phyloP scores from a whole-genome alignment of 2,329 filamentous ascomycete genomes.

The Penicillium sp. region DNA sequence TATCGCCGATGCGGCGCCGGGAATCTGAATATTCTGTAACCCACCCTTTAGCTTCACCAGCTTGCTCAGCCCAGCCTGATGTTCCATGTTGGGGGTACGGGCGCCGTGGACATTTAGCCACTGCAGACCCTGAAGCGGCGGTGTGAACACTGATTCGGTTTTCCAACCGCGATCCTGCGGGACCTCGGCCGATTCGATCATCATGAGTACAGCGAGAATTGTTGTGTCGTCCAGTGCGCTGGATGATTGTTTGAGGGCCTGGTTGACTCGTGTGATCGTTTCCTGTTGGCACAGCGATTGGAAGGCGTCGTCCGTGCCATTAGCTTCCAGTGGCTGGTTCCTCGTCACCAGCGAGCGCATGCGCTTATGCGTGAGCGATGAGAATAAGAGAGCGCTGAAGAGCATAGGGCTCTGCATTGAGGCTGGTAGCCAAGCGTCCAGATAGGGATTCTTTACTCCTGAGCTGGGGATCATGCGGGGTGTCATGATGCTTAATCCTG shows the following conservation, averaged over 20 bases:
- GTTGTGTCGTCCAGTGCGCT: background rate
- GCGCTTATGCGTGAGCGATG: background rate
- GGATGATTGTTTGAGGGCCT: background rate
- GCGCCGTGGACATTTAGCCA: conserved; percentile 12
- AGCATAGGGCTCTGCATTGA: background rate
- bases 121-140: conserved; percentile 5
- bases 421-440: conserved; percentile 6
- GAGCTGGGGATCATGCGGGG: conserved; percentile 10
- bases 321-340: no score
- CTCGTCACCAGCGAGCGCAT: background rate
- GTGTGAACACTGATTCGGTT: background rate
- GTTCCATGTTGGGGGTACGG: background rate
- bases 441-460: conserved; percentile 6
- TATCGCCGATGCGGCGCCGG: conserved; percentile 3
- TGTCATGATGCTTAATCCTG: conserved; percentile 11
- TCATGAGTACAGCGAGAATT: conserved; percentile 11
- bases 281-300: background rate
- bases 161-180: background rate
- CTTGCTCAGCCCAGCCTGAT: conserved; percentile 8
- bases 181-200: background rate
- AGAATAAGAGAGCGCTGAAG: conserved; percentile 4
- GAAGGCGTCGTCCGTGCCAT: no score
- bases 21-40: background rate
- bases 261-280: background rate
- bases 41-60: conserved; percentile 5